phyloP scores from a whole-genome alignment of 164 flowering plant species.

The Hamamelis virginiana region DNA sequence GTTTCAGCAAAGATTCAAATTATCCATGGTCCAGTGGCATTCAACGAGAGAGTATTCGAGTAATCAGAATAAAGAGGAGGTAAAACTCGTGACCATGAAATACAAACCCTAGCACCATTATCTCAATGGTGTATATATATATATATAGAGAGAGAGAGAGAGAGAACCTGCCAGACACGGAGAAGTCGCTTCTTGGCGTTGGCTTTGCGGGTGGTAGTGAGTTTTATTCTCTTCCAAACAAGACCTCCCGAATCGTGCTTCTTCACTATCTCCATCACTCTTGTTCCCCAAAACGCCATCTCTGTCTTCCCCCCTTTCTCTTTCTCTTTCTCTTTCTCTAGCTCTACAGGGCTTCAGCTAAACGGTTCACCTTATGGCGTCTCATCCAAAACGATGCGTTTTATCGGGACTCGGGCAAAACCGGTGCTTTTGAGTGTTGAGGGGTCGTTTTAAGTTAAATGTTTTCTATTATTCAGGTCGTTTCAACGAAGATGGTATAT shows the following conservation, averaged over 20 bases:
- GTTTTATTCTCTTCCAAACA: constrained; percentile 65
- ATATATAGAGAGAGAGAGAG: constrained; percentile 8
- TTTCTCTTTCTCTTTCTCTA: neutral
- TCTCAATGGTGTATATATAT: no score
- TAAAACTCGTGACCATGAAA: neutral
- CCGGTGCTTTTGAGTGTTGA: no score
- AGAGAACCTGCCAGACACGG: constrained; percentile 72
- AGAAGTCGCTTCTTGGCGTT: constrained; percentile 69
- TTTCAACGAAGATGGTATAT: no score
- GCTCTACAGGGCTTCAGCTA: neutral
- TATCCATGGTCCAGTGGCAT: neutral
- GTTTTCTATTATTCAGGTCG: no score
- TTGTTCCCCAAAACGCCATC: constrained; percentile 47
- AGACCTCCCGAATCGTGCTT: constrained; percentile 65
- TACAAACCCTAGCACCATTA: constrained; percentile 9
- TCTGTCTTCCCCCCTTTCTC: constrained; percentile 14
- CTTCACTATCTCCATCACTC: constrained; percentile 69
- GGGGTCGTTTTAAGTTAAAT: no score
- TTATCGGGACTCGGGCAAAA: no score
- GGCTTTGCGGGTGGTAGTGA: constrained; percentile 60
- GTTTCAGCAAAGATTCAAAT: neutral
- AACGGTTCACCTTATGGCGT: no score
- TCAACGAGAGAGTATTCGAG: neutral
- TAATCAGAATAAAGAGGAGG: neutral
- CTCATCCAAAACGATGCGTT: no score